A percentile compares a stretch with the other conserved stretches of the same genome.
phyloP scores from a whole-genome alignment of 106 monocot genomes.

The Triglochin maritima region DNA sequence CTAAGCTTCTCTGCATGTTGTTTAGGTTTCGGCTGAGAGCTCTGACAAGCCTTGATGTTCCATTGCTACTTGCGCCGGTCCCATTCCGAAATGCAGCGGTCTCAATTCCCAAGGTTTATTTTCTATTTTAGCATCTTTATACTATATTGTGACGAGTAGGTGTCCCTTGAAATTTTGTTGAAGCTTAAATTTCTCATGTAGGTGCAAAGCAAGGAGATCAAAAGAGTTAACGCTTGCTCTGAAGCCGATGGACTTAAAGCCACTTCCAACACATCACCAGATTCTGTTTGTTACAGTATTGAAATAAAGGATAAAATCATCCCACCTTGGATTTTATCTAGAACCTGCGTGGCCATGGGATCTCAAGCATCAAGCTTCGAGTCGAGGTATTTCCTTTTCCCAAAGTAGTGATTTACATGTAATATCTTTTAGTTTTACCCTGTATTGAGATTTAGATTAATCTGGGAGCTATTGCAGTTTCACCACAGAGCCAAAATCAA shows the following conservation, averaged over 20 bases:
- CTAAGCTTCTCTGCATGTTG: not conserved
- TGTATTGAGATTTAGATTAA: not conserved
- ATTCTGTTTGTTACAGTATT: constrained; percentile 54
- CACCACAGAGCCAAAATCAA: constrained; percentile 1
- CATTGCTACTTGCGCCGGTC: constrained; percentile 54
- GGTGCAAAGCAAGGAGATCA: constrained; percentile 87
- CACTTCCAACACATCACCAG: not conserved
- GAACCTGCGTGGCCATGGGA: constrained; percentile 65
- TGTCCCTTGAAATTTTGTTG: not conserved
- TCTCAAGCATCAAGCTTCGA: constrained; percentile 49
- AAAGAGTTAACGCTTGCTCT: constrained; percentile 47
- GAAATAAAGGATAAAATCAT: constrained; percentile 71
- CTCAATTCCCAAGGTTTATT: constrained; percentile 54
- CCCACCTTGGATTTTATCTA: constrained; percentile 75
- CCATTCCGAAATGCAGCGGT: constrained; percentile 72
- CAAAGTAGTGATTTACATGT: no score
- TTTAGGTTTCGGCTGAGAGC: constrained; percentile 47
- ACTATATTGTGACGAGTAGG: not conserved
- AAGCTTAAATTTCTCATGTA: constrained; percentile 6
- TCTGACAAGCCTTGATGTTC: constrained; percentile 49
- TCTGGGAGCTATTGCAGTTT: constrained; percentile 5
- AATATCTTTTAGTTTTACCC: not conserved
- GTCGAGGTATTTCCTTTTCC: constrained; percentile 28
- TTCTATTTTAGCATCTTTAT: not conserved
- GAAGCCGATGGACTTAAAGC: constrained; percentile 17